phyloP scores from a whole-genome alignment of 371 early-diverging fungal genomes.

The Saksenaea vasiformis region DNA sequence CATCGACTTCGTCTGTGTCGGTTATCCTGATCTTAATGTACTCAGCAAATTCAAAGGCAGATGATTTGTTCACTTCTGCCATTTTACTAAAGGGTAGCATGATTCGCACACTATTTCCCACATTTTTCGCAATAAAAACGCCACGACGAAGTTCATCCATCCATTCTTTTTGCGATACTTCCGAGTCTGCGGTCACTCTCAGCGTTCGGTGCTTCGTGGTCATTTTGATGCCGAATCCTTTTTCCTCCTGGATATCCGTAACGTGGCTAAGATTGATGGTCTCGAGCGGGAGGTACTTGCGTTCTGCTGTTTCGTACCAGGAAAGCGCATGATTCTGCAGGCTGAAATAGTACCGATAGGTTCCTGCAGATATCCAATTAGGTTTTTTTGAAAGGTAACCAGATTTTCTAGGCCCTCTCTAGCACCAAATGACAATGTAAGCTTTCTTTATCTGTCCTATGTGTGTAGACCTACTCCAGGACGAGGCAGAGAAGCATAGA shows the following conservation, averaged over 20 bases:
- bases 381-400: constrained; percentile 67
- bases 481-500: constrained; percentile 67
- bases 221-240: constrained; percentile 58
- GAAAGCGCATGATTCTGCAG: constrained; percentile 64
- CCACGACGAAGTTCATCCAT: constrained; percentile 61
- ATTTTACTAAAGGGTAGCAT: constrained; percentile 57
- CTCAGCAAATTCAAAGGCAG: constrained; percentile 55
- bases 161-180: constrained; percentile 55
- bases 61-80: constrained; percentile 51
- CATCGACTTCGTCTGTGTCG: constrained; percentile 44
- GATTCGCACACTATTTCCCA: constrained; percentile 64
- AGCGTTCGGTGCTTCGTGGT: constrained; percentile 39
- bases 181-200: constrained; percentile 52
- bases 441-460: constrained; percentile 26
- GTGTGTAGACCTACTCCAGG: constrained; percentile 16
- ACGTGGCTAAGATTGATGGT: constrained; percentile 67
- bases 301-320: constrained; percentile 63
- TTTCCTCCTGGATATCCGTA: constrained; percentile 46
- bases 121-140: constrained; percentile 60
- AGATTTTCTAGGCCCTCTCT: constrained; percentile 58
- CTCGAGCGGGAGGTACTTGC: constrained; percentile 66
- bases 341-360: constrained; percentile 67
- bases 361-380: constrained; percentile 44
- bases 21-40: constrained; percentile 55
- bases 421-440: neutral